Evolutionary conservation across 164 flowering plant species (phyloP).

Genomic region (Amborella trichopoda): DNA sequence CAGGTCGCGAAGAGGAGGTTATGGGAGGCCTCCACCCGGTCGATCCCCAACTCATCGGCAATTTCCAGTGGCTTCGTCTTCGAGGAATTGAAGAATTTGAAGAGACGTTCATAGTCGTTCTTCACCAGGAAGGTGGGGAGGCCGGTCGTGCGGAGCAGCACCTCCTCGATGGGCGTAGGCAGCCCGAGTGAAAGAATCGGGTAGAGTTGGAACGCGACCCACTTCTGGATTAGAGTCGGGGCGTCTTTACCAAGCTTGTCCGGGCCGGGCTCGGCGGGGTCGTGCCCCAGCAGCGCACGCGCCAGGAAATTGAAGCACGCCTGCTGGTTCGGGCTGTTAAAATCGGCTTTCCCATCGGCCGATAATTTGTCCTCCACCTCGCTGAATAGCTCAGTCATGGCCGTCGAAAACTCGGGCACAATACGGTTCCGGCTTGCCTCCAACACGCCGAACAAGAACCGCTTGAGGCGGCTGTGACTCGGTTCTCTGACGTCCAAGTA

Average conservation of each 20-base stretch:
- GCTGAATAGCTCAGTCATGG: slow-evolving; percentile 31
- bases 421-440: slow-evolving; percentile 29
- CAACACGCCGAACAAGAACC: slow-evolving; percentile 44
- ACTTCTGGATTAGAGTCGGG: slow-evolving; percentile 34
- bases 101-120: slow-evolving; percentile 43
- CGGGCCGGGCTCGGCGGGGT: slow-evolving; percentile 43
- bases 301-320: slow-evolving; percentile 57
- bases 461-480: slow-evolving; percentile 57
- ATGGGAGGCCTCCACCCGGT: slow-evolving; percentile 66
- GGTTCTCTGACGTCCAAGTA: slow-evolving; percentile 81
- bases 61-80: slow-evolving; percentile 34
- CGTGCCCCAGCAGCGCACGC: slow-evolving; percentile 25
- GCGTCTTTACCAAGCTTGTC: slow-evolving; percentile 54
- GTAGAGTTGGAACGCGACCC: slow-evolving; percentile 54
- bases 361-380: slow-evolving; percentile 38
- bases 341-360: slow-evolving; percentile 38
- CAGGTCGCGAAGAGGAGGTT: slow-evolving; percentile 70
- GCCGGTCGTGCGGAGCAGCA: slow-evolving; percentile 35
- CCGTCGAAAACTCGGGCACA: slow-evolving; percentile 51
- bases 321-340: slow-evolving; percentile 31
- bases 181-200: slow-evolving; percentile 58
- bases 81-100: slow-evolving; percentile 52
- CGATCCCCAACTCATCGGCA: slow-evolving; percentile 45
- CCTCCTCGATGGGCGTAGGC: slow-evolving; percentile 44
- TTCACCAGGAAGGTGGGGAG: slow-evolving; percentile 50